Base-by-base conservation (phyloP, 2,329 filamentous ascomycete species). In the Bipolaris cookei region DNA sequence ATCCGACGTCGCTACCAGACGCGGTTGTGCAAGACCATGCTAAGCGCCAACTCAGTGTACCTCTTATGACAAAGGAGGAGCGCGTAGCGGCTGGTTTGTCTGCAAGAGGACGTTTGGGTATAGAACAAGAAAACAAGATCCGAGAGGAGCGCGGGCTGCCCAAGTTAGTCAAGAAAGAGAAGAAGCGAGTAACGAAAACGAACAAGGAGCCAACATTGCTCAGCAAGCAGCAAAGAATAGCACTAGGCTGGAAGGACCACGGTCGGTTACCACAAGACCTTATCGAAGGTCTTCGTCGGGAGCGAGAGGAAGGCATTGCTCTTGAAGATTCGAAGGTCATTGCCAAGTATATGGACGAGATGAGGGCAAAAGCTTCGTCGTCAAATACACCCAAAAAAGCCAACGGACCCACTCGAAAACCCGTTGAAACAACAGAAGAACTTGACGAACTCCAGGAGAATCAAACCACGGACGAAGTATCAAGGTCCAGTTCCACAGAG, bases 21-120 rank as follows among this genome's bases (percentile, higher is more conserved):
- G 45, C 51, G 14, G 56, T 73, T 4, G 25, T 56, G 32, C 58
- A 62, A 32, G 48, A 55, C 10, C 25, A 54, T 16, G 41, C 54
- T 6, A 51, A 32, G 38, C 54, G 38, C 28, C 41, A 47, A 32
- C 48, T 53, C 30, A 54, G 45, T 30, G 52, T 57, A 10, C 66
- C 68, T 10, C 56, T 72, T 2, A 65, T 74, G 63, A 66, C 70
- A 30, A 65, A 61, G 37, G 71, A 71, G 38, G 63, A 73, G 48
- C 66, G 71, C 30, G 59, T 65, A n/a, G 65, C 64, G 3, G 58
- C 57, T 32, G 70, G 69, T 6, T 45, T 74, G 11, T 65, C 71
- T 3, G 51, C 59, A 16, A 65, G 53, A 35, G 71, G 70, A n/a
- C 62, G 69, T 18, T 42, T 73, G 21, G 63, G 67, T 3, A 61